Evolutionary conservation across 768 basidiomycete species (phyloP).

Genomic region (Tulasnella sp.): DNA sequence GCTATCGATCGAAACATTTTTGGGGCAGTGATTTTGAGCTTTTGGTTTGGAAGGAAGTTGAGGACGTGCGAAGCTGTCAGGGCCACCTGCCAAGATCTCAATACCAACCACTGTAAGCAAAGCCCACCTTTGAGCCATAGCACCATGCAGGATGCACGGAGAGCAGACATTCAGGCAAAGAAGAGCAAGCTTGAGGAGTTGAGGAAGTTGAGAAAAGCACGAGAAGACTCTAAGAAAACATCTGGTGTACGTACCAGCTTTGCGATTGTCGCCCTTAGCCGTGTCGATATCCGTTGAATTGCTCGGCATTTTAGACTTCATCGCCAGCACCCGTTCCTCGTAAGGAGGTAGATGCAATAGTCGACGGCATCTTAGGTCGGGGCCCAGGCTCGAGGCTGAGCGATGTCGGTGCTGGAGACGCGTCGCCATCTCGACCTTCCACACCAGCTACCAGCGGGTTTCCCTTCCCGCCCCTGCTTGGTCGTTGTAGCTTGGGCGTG

Average conservation of each 20-base stretch:
- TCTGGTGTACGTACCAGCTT: not conserved
- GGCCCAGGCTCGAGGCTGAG: constrained; percentile 48
- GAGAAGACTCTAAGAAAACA: constrained; percentile 36
- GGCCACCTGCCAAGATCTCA: too few relatives aligned
- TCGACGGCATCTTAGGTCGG: constrained; percentile 58
- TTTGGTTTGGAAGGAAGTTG: too few relatives aligned
- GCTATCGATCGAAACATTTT: too few relatives aligned
- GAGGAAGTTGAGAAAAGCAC: constrained; percentile 61
- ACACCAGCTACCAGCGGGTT: constrained; percentile 43
- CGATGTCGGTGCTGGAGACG: constrained; percentile 23
- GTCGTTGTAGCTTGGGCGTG: constrained; percentile 23
- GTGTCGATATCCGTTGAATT: not conserved
- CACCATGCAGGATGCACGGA: constrained; percentile 55
- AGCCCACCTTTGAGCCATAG: too few relatives aligned
- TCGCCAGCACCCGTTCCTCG: constrained; percentile 14
- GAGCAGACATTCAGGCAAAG: constrained; percentile 88
- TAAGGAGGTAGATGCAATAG: constrained; percentile 26
- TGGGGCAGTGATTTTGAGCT: too few relatives aligned
- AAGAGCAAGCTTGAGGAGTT: constrained; percentile 77
- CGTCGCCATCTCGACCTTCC: constrained; percentile 29
- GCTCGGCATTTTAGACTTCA: not conserved
- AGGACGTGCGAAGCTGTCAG: too few relatives aligned
- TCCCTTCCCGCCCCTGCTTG: constrained; percentile 59
- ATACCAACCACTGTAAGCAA: too few relatives aligned
- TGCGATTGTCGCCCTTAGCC: not conserved